A percentile compares a stretch with the other conserved stretches of the same genome.
phyloP scores from a whole-genome alignment of 768 basidiomycete genomes.

The Amylocystis lapponica region DNA sequence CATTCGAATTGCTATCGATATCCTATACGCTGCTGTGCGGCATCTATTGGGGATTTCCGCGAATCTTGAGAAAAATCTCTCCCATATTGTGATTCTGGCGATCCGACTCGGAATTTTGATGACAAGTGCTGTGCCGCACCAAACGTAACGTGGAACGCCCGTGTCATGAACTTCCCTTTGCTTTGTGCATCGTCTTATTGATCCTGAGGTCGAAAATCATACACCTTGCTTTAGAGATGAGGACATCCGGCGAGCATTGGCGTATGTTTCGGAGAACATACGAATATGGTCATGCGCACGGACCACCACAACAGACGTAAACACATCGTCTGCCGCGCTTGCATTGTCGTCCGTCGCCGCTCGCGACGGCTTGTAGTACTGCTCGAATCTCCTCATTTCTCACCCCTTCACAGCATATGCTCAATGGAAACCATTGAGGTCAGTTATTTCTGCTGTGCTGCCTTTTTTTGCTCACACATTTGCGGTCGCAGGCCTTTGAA shows the following conservation, averaged over 20 bases:
- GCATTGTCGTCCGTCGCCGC: not conserved
- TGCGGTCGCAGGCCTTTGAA: constrained; percentile 67
- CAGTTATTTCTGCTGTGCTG: not conserved
- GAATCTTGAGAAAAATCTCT: no score
- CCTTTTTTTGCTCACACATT: not conserved
- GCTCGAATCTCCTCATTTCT: not conserved
- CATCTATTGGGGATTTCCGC: no score
- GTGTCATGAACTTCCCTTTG: no score
- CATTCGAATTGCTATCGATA: no score
- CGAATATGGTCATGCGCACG: constrained; percentile 11
- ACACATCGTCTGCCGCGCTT: not conserved
- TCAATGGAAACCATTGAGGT: constrained; percentile 10
- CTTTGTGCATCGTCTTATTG: no score
- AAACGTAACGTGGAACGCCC: no score
- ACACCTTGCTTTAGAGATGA: no score
- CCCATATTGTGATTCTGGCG: not conserved
- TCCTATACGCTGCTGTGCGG: no score
- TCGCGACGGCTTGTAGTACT: not conserved
- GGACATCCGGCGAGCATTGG: no score
- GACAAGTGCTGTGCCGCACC: not conserved
- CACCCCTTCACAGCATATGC: not conserved
- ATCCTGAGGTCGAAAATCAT: no score
- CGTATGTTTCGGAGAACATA: not conserved
- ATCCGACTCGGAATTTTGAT: not conserved
- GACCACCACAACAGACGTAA: constrained; percentile 12